Conservation (phyloP, 2,329 filamentous ascomycete genomes). For the Dryadomyces quercus-mongolicae region DNA sequence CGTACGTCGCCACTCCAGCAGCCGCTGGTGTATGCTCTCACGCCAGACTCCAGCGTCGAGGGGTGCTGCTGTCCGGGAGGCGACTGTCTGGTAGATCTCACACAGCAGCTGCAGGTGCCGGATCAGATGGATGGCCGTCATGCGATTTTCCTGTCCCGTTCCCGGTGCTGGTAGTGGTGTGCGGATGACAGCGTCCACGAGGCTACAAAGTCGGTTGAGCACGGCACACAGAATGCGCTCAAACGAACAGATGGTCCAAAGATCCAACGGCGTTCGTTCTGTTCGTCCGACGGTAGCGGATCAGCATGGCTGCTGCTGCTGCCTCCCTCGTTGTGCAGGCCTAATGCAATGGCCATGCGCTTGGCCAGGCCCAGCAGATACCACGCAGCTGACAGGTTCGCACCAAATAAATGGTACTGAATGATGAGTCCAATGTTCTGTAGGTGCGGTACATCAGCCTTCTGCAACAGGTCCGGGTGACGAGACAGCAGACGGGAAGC, state of each 20-base stretch:
- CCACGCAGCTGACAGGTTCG: not conserved
- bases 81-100: not conserved
- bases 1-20: not conserved
- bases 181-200: not conserved
- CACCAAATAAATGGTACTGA: not conserved
- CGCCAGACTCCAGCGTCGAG: not conserved
- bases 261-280: not conserved
- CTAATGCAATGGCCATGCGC: not conserved
- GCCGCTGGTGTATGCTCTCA: not conserved
- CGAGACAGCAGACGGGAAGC: not conserved
- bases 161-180: not conserved
- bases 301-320: not conserved
- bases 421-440: not conserved
- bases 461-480: not conserved
- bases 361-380: not conserved
- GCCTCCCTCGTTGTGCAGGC: not conserved
- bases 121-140: not conserved
- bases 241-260: not conserved
- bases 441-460: not conserved
- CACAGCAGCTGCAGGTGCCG: not conserved
- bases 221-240: not conserved
- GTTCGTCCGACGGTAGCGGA: not conserved
- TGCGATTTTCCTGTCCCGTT: not conserved
- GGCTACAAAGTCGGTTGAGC: not conserved
- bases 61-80: not conserved